A percentile compares a stretch with the other conserved stretches of the same genome.
These are phyloP conservation scores for Gynandropsis gynandra DNA, from an alignment of 345 rosid genomes.

Conservation along the genomic window DNA sequence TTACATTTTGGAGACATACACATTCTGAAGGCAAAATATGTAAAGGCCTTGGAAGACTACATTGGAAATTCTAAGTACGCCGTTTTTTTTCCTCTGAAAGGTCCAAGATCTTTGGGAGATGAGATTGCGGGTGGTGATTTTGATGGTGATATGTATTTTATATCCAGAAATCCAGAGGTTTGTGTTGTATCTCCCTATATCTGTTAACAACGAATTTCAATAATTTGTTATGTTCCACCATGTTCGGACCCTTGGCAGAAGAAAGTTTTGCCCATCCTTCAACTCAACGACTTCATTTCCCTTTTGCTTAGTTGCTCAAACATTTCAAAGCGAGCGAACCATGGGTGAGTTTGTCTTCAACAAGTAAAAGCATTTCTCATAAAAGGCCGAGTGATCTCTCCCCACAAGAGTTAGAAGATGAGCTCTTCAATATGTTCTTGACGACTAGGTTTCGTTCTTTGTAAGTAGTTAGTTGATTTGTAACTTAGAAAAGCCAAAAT, in stretches of 20 bases:
- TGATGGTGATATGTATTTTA: slow-evolving; percentile 72
- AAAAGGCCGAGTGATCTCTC: slow-evolving; percentile 38
- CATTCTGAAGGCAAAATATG: slow-evolving; percentile 50
- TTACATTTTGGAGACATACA: slow-evolving; percentile 83
- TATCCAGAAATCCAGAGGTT: slow-evolving; percentile 72
- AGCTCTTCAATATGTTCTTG: slow-evolving; percentile 52
- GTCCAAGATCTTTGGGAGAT: slow-evolving; percentile 69
- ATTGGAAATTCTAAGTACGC: slow-evolving; percentile 73
- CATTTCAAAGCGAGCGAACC: slow-evolving; percentile 45
- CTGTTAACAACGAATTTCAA: slow-evolving; percentile 1
- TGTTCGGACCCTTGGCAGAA: no score
- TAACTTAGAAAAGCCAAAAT: neutral
- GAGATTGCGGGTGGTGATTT: slow-evolving; percentile 79
- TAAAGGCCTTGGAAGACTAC: slow-evolving; percentile 40
- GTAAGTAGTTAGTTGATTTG: slow-evolving; percentile 31
- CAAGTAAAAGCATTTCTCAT: slow-evolving; percentile 1
- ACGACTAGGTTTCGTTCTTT: slow-evolving; percentile 46
- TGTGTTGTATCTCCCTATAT: slow-evolving; percentile 5
- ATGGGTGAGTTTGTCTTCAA: slow-evolving; percentile 40
- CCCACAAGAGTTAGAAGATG: slow-evolving; percentile 45
- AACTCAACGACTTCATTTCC: slow-evolving; percentile 9
- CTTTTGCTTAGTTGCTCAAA: slow-evolving; percentile 50
- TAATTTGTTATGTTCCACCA: slow-evolving; percentile 39
- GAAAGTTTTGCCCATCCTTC: no score
- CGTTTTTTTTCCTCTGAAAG: slow-evolving; percentile 58